Percentiles rank a stretch among this genome's conserved stretches.
phyloP scores from a whole-genome alignment of 108 stramenopile species.

The Aureococcus anophagefferens region DNA sequence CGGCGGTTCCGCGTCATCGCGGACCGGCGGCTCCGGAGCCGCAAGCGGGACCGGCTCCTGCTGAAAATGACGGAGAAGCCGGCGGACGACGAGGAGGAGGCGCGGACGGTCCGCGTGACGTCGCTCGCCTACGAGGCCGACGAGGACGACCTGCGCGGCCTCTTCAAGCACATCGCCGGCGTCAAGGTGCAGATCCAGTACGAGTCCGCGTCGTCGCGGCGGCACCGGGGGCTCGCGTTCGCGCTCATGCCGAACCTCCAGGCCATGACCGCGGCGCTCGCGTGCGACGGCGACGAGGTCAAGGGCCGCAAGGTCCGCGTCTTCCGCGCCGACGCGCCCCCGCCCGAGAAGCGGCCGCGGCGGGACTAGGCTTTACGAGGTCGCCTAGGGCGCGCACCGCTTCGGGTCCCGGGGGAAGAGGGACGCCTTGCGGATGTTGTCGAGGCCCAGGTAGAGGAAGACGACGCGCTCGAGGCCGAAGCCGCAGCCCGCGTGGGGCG shows the following conservation, averaged over 20 bases:
- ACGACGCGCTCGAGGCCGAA: conserved; percentile 92
- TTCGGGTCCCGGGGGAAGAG: conserved; percentile 97
- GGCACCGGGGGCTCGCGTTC: not conserved
- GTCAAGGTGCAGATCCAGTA: not conserved
- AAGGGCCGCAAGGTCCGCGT: not conserved
- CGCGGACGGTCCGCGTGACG: not conserved
- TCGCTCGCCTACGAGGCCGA: not conserved
- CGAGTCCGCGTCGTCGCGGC: no score
- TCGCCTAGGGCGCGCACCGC: conserved; percentile 68
- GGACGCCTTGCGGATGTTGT: conserved; percentile 91
- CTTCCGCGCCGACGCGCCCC: not conserved
- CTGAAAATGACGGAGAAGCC: no score
- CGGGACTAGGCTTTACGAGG: no score
- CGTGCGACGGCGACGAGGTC: not conserved
- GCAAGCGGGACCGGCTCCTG: not conserved
- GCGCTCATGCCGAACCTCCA: not conserved
- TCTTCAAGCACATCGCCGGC: not conserved
- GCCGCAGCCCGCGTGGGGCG: conserved; percentile 88
- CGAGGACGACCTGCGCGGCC: not conserved
- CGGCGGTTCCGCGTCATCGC: not conserved
- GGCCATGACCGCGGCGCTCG: not conserved
- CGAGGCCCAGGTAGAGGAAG: conserved; percentile 85
- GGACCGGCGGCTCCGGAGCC: not conserved
- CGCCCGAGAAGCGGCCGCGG: no score
- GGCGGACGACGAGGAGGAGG: not conserved